These are phyloP conservation scores for Naganishia liquefaciens DNA, from an alignment of 1,284 basidiomycete genomes.

Conservation along the genomic window DNA sequence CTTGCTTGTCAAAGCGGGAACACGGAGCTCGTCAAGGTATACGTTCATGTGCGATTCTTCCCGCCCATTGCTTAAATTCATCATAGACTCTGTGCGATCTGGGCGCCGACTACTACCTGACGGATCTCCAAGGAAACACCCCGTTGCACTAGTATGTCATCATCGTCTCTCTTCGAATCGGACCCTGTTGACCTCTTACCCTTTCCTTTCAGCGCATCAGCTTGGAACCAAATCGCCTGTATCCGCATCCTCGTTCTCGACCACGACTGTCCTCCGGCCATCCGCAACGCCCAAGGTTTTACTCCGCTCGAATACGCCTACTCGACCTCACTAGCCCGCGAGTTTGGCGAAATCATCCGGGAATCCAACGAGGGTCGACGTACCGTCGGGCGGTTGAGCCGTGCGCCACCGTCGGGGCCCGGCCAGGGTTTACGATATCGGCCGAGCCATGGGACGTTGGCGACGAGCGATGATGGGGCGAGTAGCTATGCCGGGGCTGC, in stretches of 20 bases:
- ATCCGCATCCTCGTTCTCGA: conserved; percentile 79
- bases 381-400: not conserved
- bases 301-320: conserved; percentile 68
- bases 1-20: conserved; percentile 84
- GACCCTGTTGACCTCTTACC: conserved; percentile 60
- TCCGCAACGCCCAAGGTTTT: conserved; percentile 85
- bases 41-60: not conserved
- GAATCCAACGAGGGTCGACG: conserved; percentile 20
- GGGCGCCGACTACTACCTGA: conserved; percentile 80
- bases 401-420: not conserved
- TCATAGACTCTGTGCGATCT: conserved; percentile 79
- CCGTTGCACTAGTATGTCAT: conserved; percentile 81
- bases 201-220: conserved; percentile 37
- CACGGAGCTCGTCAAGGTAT: conserved; percentile 77
- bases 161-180: conserved; percentile 28
- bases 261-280: conserved; percentile 47
- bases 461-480: conserved; percentile 3
- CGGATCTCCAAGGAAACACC: conserved; percentile 88
- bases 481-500: conserved; percentile 2
- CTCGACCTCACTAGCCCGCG: conserved; percentile 26
- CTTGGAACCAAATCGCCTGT: conserved; percentile 60
- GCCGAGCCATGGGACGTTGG: conserved; percentile 9
- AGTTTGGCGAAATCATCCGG: conserved; percentile 28
- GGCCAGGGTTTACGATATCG: conserved; percentile 8
- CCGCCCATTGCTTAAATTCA: not conserved